A percentile compares a stretch with the other conserved stretches of the same genome.
These are phyloP conservation scores for Stemphylium beticola DNA, from an alignment of 2,329 filamentous ascomycete species.

Conservation along the genomic window DNA sequence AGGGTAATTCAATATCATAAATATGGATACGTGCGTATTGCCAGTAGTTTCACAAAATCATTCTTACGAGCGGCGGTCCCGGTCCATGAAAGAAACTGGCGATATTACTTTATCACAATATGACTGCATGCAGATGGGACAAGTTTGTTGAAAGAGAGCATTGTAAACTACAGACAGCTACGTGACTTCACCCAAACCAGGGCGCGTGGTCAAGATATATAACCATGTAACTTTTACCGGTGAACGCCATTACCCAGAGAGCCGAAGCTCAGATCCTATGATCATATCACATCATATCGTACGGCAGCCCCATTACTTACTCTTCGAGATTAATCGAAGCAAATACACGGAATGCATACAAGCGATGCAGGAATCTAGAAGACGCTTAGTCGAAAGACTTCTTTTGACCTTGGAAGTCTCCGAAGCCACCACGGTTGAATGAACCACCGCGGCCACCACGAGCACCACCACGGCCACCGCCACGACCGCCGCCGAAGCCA, in stretches of 20 bases:
- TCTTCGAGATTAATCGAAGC: constrained; percentile 27
- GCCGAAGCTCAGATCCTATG: constrained; percentile 16
- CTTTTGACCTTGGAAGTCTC: constrained; percentile 80
- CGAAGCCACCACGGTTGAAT: constrained; percentile 62
- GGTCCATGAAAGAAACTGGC: no score
- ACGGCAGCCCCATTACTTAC: constrained; percentile 32
- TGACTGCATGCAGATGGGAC: background rate
- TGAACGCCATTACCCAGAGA: constrained; percentile 19
- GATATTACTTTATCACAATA: background rate
- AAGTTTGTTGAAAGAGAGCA: constrained; percentile 1
- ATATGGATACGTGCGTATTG: background rate
- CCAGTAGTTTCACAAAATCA: background rate
- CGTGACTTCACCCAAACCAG: constrained; percentile 4
- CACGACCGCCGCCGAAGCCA: constrained; percentile 54
- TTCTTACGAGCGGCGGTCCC: background rate
- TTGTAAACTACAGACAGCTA: constrained; percentile 22
- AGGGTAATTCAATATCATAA: no score
- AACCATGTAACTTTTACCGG: constrained; percentile 23
- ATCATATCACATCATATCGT: constrained; percentile 26
- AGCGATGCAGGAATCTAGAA: constrained; percentile 2
- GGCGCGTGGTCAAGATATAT: constrained; percentile 6
- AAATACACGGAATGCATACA: constrained; percentile 20
- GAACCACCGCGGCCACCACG: constrained; percentile 55
- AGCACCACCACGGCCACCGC: constrained; percentile 54
- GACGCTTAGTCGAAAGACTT: constrained; percentile 64